Percentiles rank a stretch among this genome's conserved stretches.
phyloP scores from a whole-genome alignment of 176 grass and related monocot species.

The Elaeis guineensis region DNA sequence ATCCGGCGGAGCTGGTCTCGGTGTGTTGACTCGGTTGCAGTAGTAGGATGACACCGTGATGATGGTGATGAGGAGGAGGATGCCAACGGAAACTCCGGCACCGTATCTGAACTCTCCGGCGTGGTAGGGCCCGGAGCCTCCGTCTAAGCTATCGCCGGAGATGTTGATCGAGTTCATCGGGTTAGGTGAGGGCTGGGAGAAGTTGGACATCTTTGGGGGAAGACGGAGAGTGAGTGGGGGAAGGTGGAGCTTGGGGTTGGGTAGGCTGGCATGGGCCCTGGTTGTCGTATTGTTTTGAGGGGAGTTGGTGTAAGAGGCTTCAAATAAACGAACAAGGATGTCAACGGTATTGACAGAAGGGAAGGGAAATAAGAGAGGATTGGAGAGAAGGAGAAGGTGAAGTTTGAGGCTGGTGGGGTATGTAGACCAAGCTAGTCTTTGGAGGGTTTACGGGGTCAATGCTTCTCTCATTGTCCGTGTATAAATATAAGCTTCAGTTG shows the following conservation, averaged over 20 bases:
- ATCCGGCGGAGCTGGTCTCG: not conserved
- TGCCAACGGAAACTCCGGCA: slow-evolving; percentile 53
- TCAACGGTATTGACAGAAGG: not conserved
- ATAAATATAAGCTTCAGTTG: too few species aligned
- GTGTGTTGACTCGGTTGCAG: slow-evolving; percentile 35
- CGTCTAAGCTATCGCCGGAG: not conserved
- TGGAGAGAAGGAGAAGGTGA: slow-evolving; percentile 2
- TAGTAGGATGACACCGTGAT: slow-evolving; percentile 54
- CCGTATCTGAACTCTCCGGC: slow-evolving; percentile 53
- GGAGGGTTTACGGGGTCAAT: slow-evolving; percentile 24
- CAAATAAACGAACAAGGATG: not conserved
- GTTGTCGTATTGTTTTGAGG: not conserved
- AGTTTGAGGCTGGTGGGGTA: not conserved
- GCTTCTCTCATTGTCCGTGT: not conserved
- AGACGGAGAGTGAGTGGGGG: too few species aligned
- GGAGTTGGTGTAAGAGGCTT: slow-evolving; percentile 1
- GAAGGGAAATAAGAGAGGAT: not conserved
- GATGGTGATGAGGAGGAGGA: slow-evolving; percentile 61
- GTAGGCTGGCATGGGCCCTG: not conserved
- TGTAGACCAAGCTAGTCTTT: slow-evolving; percentile 5
- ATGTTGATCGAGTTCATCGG: slow-evolving; percentile 2
- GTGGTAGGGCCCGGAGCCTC: slow-evolving; percentile 16
- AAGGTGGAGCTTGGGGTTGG: not conserved
- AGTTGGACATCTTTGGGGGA: too few species aligned
- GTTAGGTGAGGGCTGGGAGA: not conserved